Evolutionary conservation across 768 basidiomycete species (phyloP).

Genomic region (Auricularia auricula-judae): DNA sequence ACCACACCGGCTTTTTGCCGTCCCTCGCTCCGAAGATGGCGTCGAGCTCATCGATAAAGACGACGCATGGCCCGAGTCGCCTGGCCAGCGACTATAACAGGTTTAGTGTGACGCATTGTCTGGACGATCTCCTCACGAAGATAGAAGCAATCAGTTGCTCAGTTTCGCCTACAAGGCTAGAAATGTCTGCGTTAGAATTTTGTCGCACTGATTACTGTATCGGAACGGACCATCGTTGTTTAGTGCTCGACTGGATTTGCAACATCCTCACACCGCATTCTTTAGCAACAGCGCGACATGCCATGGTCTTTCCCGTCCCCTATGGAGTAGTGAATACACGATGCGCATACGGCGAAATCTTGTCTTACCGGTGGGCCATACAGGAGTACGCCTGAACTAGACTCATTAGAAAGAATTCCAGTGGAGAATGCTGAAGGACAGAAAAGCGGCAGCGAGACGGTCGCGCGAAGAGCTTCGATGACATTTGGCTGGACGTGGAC

Average conservation of each 20-base stretch:
- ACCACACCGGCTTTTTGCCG: slow-evolving; percentile 16
- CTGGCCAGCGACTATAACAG: slow-evolving; percentile 25
- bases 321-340: neutral
- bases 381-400: slow-evolving; percentile 23
- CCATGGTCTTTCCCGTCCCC: slow-evolving; percentile 26
- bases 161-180: slow-evolving; percentile 8
- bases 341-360: neutral
- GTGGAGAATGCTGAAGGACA: slow-evolving; percentile 25
- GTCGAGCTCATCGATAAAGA: slow-evolving; percentile 32
- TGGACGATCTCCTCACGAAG: slow-evolving; percentile 6
- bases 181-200: neutral
- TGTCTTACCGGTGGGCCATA: slow-evolving; percentile 20
- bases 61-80: slow-evolving; percentile 25
- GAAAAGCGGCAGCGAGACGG: slow-evolving; percentile 26
- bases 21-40: slow-evolving; percentile 23
- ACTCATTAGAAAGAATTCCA: slow-evolving; percentile 23
- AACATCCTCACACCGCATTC: slow-evolving; percentile 30
- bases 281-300: slow-evolving; percentile 24
- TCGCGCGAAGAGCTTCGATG: slow-evolving; percentile 26
- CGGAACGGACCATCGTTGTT: slow-evolving; percentile 14
- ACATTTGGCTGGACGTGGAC: slow-evolving; percentile 26
- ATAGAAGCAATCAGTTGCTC: slow-evolving; percentile 14
- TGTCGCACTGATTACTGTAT: neutral
- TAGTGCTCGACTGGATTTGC: slow-evolving; percentile 21
- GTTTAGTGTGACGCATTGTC: neutral